These are phyloP conservation scores for Dysphania ambrosioides DNA, from an alignment of 148 eudicot species.

Conservation along the genomic window DNA sequence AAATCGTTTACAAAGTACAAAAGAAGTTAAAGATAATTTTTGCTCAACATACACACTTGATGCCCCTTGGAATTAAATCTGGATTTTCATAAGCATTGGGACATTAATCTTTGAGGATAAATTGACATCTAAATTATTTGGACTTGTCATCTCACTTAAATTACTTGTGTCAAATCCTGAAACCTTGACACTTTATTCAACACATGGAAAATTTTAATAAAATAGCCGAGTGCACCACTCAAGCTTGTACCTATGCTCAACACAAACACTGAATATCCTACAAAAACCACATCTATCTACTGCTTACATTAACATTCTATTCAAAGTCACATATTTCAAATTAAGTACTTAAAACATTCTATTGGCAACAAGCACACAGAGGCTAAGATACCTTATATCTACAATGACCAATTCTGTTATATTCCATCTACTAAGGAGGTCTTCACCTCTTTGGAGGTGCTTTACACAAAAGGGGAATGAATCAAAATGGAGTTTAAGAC, in stretches of 20 bases:
- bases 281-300: no score
- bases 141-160: neutral
- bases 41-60: neutral
- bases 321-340: neutral
- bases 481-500: conserved; percentile 38
- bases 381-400: neutral
- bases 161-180: neutral
- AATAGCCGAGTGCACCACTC: neutral
- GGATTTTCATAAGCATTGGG: neutral
- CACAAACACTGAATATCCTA: neutral
- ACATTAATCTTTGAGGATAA: neutral
- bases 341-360: neutral
- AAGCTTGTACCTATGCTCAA: neutral
- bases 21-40: neutral
- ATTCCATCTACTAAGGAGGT: neutral
- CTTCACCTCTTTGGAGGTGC: no score
- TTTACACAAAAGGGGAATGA: neutral
- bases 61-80: neutral
- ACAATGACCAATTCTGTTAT: neutral
- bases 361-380: neutral
- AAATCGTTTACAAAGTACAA: neutral
- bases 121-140: neutral
- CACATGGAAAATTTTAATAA: neutral
- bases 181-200: neutral
- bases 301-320: neutral